Base-by-base conservation (phyloP, 148 eudicot genomes). In the Mesembryanthemum crystallinum region DNA sequence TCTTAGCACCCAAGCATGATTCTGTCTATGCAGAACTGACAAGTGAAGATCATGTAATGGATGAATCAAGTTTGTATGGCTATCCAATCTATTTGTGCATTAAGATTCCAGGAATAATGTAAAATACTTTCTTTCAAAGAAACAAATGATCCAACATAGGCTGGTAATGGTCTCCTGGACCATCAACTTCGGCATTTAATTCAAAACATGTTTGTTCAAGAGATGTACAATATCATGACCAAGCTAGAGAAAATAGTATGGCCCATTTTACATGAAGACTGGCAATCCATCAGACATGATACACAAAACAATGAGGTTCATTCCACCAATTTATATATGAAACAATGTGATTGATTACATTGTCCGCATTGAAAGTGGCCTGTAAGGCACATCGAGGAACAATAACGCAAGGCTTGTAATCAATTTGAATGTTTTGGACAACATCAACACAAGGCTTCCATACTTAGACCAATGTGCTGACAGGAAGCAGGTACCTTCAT, bases 401-500 rank as follows among this genome's bases (percentile, higher is more conserved):
- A 57, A n/a, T 21, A 27, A 57, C 6, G n/a, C 10, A 21, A 52
- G 58, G 21, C 21, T 6, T 15, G 10, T 52, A 4, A 20, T n/a
- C 27, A 23, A 23, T 57, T 10, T 23, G 11, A 57, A 57, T 21
- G 6, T 23, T 57, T n/a, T 23, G 27, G 61, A 21, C 24, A 54
- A 54, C 7, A 20, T 54, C 23, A 21, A 54, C 23, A 54, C 1
- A 23, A 21, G 23, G 23, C 58, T 21, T 45, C 49, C 30, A 71
- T 18, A 28, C 67, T 25, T 61, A 74, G 42, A 59, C 28, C 62
- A 59, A 67, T 67, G 67, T 6, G 60, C 54, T 23, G 59, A 71
- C n/a, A 72, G 68, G 24, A 45, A 45, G 78, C 30, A 47, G 42
- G 10, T 18, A 77, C 18, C 59, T 71, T 20, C 49, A 14, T n/a